Evolutionary conservation across 2,329 filamentous ascomycete genomes (phyloP), one percentile per base, ranked within the genome.

Genomic region (Graphium sp.): DNA sequence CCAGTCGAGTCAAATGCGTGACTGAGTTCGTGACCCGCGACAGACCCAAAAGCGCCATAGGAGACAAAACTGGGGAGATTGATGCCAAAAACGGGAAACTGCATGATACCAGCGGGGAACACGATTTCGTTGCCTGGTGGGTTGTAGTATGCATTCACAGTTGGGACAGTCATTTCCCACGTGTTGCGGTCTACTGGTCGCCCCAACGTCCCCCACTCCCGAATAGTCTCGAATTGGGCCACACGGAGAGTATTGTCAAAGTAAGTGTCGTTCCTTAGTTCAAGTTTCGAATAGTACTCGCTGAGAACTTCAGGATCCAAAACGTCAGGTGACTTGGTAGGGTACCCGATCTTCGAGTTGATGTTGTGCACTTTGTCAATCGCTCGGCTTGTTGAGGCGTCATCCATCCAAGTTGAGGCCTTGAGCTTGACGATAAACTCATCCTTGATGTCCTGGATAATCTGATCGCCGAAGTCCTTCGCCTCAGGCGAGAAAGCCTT

Each of bases 1-100:
- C 74, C 74, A 0, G 60, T 66, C 19, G 62, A 72, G 44, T 81
- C 75, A 39, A 81, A 79, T 9, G 69, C 74, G 37, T 81, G 75
- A 4, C 68, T 73, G 6, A 81, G 57, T 44, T 80, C 74, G 40
- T 81, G 75, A 3, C 74, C 75, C 7, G 66, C 67, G 3, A 78
- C 62, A 2, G 67, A 61, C 1, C 74, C 75, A 42, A 80, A 74
- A 1, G 66, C 68, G n/a, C 74, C 74, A 43, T 78, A 82, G 7
- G 63, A 63, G 21, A 80, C 49, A 38, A 79, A 81, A 15, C 64
- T 51, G 0, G 75, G 75, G 1, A 75, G 58, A 5, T 62, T 51
- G 8, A 66, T 60, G 33, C 74, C 66, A 40, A 79, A 80, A 2
- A 73, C 54, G 1, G 75, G 74, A 4, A 66, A 64, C 43, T 80